A percentile compares a stretch with the other conserved stretches of the same genome.
phyloP scores from a whole-genome alignment of 352 stramenopile species.

The Globisporangium megalacanthum region DNA sequence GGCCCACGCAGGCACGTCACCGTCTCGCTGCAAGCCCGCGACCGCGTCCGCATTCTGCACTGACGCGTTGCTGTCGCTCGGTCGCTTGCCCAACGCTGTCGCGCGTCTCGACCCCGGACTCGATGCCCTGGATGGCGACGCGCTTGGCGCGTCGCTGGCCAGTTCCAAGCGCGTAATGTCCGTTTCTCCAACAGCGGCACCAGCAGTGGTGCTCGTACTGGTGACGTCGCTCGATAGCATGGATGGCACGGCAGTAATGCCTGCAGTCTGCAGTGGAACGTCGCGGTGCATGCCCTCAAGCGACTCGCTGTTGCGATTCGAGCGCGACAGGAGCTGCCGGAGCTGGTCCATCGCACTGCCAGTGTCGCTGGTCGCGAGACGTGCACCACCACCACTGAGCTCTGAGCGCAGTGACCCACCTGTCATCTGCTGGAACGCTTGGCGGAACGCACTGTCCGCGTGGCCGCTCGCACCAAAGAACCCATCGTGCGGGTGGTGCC shows the following conservation, averaged over 20 bases:
- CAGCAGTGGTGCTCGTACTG: not conserved
- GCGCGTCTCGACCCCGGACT: conserved; percentile 7
- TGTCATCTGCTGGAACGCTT: conserved; percentile 38
- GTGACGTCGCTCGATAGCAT: not conserved
- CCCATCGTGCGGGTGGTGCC: conserved; percentile 3
- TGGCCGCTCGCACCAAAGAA: conserved; percentile 12
- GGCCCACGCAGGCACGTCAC: conserved; percentile 25
- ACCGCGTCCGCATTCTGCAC: conserved; percentile 7
- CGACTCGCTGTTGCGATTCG: conserved; percentile 8
- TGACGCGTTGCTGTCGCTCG: conserved; percentile 2
- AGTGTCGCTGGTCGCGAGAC: not conserved
- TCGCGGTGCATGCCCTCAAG: conserved; percentile 3
- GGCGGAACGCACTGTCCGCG: conserved; percentile 16
- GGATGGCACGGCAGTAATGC: not conserved
- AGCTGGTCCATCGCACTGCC: conserved; percentile 46
- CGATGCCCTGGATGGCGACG: conserved; percentile 8
- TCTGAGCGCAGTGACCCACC: conserved; percentile 19
- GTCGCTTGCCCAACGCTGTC: conserved; percentile 1
- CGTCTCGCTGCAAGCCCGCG: conserved; percentile 22
- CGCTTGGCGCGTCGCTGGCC: conserved; percentile 2
- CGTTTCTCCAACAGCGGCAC: not conserved
- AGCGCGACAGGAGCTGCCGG: conserved; percentile 41
- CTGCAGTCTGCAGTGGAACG: not conserved
- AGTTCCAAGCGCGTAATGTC: conserved; percentile 4
- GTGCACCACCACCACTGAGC: not conserved